These are phyloP conservation scores for Ormosia emarginata DNA, from an alignment of 306 rosid genomes.

Conservation along the genomic window DNA sequence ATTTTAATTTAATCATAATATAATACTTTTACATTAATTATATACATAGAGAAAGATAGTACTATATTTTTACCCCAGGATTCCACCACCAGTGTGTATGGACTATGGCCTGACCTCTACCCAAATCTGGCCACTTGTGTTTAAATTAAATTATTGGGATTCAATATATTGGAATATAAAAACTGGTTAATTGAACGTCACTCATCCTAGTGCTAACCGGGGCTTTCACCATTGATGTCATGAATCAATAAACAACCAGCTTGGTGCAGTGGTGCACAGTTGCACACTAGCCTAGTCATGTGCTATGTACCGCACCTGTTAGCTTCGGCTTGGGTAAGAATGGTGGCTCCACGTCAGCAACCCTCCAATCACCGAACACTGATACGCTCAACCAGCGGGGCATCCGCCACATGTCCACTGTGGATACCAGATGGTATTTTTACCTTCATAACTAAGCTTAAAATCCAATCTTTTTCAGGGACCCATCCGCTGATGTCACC, in stretches of 20 bases:
- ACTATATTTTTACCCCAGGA: not conserved
- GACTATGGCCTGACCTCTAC: not conserved
- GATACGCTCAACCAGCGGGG: not conserved
- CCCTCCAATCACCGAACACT: conserved; percentile 28
- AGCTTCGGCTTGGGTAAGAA: not conserved
- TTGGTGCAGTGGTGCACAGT: conserved; percentile 14
- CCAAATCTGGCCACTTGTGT: conserved; percentile 22
- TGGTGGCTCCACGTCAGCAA: conserved; percentile 17
- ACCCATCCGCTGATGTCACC: conserved; percentile 38
- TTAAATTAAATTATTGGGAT: no score
- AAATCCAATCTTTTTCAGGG: conserved; percentile 31
- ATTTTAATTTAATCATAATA: not conserved
- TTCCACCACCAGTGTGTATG: not conserved
- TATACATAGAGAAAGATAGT: not conserved
- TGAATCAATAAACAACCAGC: conserved; percentile 21
- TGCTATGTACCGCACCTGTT: not conserved
- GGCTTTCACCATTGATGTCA: conserved; percentile 19
- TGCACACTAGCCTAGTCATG: not conserved
- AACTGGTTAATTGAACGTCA: conserved; percentile 15
- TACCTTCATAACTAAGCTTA: conserved; percentile 65
- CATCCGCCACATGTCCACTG: not conserved
- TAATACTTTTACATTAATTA: not conserved
- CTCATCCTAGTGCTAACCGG: conserved; percentile 17
- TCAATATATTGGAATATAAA: not conserved
- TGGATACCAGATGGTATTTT: conserved; percentile 31